These are phyloP conservation scores for Auricularia auricula-judae DNA, from an alignment of 768 basidiomycete genomes.

Conservation along the genomic window DNA sequence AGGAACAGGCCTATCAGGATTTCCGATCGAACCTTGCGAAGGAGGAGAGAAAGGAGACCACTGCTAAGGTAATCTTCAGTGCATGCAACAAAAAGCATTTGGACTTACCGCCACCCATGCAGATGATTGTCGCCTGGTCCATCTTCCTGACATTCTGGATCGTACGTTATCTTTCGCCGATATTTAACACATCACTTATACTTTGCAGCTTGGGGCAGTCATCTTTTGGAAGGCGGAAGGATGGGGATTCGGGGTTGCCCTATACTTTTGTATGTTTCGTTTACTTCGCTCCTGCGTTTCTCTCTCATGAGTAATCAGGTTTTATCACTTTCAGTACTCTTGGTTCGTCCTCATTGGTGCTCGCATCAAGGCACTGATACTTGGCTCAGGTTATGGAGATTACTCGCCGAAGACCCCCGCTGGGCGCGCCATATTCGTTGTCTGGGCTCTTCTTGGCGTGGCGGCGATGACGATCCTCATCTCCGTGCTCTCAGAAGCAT, in stretches of 20 bases:
- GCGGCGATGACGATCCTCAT: slow-evolving; percentile 66
- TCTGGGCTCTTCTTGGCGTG: slow-evolving; percentile 70
- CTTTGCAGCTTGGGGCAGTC: slow-evolving; percentile 49
- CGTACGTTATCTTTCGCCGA: slow-evolving; percentile 24
- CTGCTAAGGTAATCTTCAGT: slow-evolving; percentile 32
- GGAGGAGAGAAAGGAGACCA: slow-evolving; percentile 39
- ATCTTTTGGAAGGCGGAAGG: slow-evolving; percentile 61
- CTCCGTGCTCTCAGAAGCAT: slow-evolving; percentile 60
- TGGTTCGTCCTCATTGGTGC: slow-evolving; percentile 32
- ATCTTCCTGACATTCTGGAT: slow-evolving; percentile 74
- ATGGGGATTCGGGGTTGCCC: slow-evolving; percentile 50
- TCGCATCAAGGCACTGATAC: background rate
- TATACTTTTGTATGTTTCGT: slow-evolving; percentile 58
- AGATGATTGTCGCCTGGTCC: slow-evolving; percentile 39
- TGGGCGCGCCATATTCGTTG: slow-evolving; percentile 65
- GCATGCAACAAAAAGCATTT: background rate
- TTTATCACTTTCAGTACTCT: slow-evolving; percentile 66
- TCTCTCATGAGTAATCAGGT: slow-evolving; percentile 27
- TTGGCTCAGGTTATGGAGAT: slow-evolving; percentile 32
- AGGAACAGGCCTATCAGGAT: slow-evolving; percentile 11
- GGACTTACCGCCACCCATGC: background rate
- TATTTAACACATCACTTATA: background rate
- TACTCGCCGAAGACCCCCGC: slow-evolving; percentile 48
- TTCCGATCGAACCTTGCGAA: slow-evolving; percentile 13
- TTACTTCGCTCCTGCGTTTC: background rate